Conservation (phyloP, 2,329 filamentous ascomycete species). For the Diaporthe australafricana region DNA sequence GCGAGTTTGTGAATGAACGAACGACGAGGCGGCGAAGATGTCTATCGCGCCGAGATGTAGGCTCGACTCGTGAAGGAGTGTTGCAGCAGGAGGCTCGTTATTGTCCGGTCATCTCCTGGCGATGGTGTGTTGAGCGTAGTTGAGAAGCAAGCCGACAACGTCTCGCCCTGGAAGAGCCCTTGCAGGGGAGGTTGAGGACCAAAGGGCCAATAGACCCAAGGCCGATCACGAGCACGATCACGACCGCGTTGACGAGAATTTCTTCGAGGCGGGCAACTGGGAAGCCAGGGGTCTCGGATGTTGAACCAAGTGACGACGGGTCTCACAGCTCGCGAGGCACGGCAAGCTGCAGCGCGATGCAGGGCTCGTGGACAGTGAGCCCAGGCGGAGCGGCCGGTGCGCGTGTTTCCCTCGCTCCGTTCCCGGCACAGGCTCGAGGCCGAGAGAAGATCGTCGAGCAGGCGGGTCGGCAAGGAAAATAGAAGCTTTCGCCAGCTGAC, state of each 20-base stretch:
- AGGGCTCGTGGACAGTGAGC: conserved; percentile 17
- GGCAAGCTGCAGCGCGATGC: conserved; percentile 26
- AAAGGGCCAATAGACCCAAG: not conserved
- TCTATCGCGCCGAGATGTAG: not conserved
- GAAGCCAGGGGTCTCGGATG: not conserved
- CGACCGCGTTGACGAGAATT: not conserved
- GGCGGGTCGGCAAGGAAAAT: not conserved
- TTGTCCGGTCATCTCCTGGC: not conserved
- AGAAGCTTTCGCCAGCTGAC: not conserved
- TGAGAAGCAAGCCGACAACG: not conserved
- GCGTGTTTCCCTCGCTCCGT: conserved; percentile 7
- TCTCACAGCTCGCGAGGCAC: conserved; percentile 20
- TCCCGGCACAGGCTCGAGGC: conserved; percentile 3
- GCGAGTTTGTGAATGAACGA: too few relatives aligned
- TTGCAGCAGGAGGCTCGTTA: not conserved
- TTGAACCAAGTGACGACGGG: not conserved
- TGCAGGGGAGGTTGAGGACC: not conserved
- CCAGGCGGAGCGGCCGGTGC: not conserved
- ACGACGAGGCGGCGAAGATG: not conserved
- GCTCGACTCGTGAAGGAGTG: not conserved
- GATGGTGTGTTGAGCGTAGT: not conserved
- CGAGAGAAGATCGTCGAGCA: not conserved
- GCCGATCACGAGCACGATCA: not conserved
- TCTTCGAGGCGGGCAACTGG: not conserved
- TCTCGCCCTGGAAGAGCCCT: not conserved